phyloP scores from a whole-genome alignment of 1,139 yeast genomes.

The Sugiyamaella novakii region DNA sequence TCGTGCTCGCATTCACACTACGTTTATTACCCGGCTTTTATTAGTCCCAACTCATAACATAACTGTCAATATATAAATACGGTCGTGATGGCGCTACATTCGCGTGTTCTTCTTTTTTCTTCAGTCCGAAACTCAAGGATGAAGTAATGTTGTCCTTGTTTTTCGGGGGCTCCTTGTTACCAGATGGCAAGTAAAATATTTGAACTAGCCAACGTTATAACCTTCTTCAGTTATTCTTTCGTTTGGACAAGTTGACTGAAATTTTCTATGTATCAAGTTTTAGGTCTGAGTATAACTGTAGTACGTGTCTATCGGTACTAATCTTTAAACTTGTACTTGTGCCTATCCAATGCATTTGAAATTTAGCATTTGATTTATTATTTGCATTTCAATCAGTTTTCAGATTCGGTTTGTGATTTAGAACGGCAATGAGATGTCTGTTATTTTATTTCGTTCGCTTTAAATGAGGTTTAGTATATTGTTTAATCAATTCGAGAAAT shows the following conservation, averaged over 20 bases:
- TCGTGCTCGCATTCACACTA: too few relatives aligned
- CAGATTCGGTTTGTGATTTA: too few relatives aligned
- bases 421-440: too few relatives aligned
- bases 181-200: constrained; percentile 14
- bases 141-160: too few relatives aligned
- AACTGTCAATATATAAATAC: background rate
- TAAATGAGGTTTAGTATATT: background rate
- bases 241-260: background rate
- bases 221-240: constrained; percentile 1
- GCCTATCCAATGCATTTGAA: too few relatives aligned
- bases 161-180: constrained; percentile 15
- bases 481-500: background rate
- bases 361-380: background rate
- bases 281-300: too few relatives aligned
- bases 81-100: background rate
- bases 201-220: constrained; percentile 5
- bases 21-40: too few relatives aligned
- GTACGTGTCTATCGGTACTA: too few relatives aligned
- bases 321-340: too few relatives aligned
- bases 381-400: background rate
- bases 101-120: background rate
- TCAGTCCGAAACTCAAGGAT: too few relatives aligned
- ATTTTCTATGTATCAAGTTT: too few relatives aligned
- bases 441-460: background rate
- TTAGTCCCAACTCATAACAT: background rate